Percentiles rank a stretch among this genome's conserved stretches.
Conservation (phyloP, 345 rosid species). For the Citrus hindsii region DNA sequence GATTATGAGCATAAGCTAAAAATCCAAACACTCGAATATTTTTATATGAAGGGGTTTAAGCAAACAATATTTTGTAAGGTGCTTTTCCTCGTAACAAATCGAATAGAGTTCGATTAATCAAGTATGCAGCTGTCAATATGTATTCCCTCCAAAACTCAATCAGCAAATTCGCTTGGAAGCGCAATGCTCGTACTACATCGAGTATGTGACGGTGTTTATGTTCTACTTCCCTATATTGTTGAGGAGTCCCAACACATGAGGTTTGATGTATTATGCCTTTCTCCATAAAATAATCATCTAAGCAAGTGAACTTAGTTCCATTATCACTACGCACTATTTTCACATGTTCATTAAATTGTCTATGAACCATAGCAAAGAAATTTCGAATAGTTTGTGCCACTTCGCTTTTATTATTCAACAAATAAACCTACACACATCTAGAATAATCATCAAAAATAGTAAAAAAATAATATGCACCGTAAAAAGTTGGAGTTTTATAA, state of each 20-base stretch:
- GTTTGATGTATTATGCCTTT: not conserved
- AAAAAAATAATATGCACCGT: not conserved
- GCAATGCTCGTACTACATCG: not conserved
- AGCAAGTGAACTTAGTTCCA: slow-evolving; percentile 4
- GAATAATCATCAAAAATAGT: not conserved
- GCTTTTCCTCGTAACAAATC: too few species aligned
- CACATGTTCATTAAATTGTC: not conserved
- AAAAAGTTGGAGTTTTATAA: not conserved
- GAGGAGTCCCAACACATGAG: not conserved
- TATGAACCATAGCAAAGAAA: not conserved
- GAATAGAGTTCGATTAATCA: not conserved
- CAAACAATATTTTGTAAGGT: not conserved
- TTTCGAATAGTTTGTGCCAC: not conserved
- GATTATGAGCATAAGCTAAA: not conserved
- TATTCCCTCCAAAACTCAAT: not conserved
- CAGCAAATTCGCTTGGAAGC: not conserved
- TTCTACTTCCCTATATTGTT: not conserved
- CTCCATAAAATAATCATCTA: not conserved
- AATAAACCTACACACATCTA: not conserved
- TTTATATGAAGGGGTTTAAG: not conserved
- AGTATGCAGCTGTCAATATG: not conserved
- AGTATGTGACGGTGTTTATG: not conserved
- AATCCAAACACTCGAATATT: not conserved
- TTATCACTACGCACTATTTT: slow-evolving; percentile 4
- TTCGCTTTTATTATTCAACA: slow-evolving; percentile 5